Percentiles rank a stretch among this genome's conserved stretches.
phyloP scores from a whole-genome alignment of 768 basidiomycete species.

The Fibroporia radiculosa region DNA sequence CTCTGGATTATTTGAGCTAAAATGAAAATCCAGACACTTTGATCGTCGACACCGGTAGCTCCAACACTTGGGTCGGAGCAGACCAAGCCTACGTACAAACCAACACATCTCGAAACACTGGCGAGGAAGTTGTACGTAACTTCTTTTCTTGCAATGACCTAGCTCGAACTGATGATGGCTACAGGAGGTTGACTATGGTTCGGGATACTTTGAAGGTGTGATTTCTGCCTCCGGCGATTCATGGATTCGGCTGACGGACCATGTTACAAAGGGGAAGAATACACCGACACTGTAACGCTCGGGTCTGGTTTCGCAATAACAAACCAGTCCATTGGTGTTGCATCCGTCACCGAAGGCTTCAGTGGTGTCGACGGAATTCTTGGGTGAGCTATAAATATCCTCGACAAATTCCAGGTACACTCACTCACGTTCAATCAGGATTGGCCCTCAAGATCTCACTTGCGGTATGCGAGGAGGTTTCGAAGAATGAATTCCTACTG shows the following conservation, averaged over 20 bases:
- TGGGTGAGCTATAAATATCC: conserved; percentile 23
- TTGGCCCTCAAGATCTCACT: conserved; percentile 28
- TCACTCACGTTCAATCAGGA: conserved; percentile 18
- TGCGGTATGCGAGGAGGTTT: conserved; percentile 9
- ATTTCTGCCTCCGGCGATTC: conserved; percentile 18
- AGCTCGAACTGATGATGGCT: background rate
- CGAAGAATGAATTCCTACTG: too few relatives aligned
- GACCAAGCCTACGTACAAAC: conserved; percentile 34
- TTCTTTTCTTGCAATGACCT: too few relatives aligned
- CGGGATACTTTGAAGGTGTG: conserved; percentile 38
- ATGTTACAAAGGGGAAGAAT: conserved; percentile 14
- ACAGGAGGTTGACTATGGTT: conserved; percentile 44
- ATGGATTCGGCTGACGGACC: background rate
- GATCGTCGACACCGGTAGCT: conserved; percentile 49
- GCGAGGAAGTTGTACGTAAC: conserved; percentile 20
- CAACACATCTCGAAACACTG: conserved; percentile 30
- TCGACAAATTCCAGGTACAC: too few relatives aligned
- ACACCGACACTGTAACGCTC: conserved; percentile 37
- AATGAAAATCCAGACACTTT: conserved; percentile 39
- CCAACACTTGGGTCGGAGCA: conserved; percentile 53
- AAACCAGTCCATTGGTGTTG: conserved; percentile 32
- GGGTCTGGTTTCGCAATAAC: conserved; percentile 18
- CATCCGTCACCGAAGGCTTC: conserved; percentile 20
- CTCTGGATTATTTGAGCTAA: background rate
- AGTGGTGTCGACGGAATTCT: conserved; percentile 32